Percentiles rank a stretch among this genome's conserved stretches.
phyloP scores from a whole-genome alignment of 225 moss, liverwort and hornwort species.

The Pleurozium schreberi region DNA sequence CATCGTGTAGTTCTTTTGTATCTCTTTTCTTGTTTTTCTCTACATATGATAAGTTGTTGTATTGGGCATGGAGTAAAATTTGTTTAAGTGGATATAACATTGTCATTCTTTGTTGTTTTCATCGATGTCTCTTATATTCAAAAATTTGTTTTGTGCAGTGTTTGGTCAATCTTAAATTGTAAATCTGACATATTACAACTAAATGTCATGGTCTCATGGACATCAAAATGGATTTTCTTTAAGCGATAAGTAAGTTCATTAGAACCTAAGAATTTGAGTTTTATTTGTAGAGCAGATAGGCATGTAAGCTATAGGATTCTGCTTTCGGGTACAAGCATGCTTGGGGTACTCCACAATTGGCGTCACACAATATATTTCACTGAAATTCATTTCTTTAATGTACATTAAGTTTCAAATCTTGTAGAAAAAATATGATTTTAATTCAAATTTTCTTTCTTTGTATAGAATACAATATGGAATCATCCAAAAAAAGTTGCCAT shows the following conservation, averaged over 20 bases:
- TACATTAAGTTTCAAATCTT: too few species aligned
- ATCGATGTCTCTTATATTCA: background rate
- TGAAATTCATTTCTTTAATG: too few species aligned
- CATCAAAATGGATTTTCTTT: slow-evolving; percentile 89
- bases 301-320: slow-evolving; percentile 1
- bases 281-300: background rate
- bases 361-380: too few species aligned
- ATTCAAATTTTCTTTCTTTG: too few species aligned
- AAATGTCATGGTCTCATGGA: slow-evolving; percentile 85
- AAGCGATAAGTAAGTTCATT: background rate
- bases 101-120: background rate
- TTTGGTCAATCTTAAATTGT: slow-evolving; percentile 74
- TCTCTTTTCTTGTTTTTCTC: background rate
- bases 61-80: background rate
- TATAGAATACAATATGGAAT: too few species aligned
- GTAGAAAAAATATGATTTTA: too few species aligned
- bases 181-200: slow-evolving; percentile 81
- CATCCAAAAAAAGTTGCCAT: too few species aligned
- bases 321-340: too few species aligned
- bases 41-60: background rate
- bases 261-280: background rate
- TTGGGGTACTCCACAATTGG: too few species aligned
- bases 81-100: background rate
- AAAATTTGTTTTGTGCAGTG: slow-evolving; percentile 37
- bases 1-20: background rate